phyloP scores from a whole-genome alignment of 2,329 filamentous ascomycete genomes.

The Tolypocladium pustulatum region DNA sequence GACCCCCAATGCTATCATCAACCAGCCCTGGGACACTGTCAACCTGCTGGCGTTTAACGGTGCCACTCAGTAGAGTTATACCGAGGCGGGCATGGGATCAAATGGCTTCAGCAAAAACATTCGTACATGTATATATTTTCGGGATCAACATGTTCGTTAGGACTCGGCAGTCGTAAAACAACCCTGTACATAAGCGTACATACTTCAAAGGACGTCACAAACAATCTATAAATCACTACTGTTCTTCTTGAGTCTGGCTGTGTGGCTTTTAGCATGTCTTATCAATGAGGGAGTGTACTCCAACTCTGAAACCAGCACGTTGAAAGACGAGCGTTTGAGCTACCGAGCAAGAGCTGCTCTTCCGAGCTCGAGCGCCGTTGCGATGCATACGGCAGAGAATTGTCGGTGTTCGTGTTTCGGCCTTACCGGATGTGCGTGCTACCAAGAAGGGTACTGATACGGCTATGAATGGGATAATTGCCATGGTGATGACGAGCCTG shows the following conservation, averaged over 20 bases:
- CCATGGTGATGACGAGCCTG: too few species aligned
- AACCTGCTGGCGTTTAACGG: conserved; percentile 46
- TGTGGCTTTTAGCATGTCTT: not conserved
- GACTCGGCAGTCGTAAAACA: not conserved
- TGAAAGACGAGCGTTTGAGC: too few species aligned
- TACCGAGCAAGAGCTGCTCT: too few species aligned
- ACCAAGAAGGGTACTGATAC: too few species aligned
- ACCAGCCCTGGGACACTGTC: conserved; percentile 27
- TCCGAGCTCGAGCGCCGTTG: too few species aligned
- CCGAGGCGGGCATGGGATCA: not conserved
- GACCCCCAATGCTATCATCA: conserved; percentile 26
- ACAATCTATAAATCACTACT: not conserved
- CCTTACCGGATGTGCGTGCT: too few species aligned
- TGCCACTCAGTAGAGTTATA: not conserved
- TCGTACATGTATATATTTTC: not conserved
- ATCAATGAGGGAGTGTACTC: too few species aligned
- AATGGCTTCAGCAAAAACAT: not conserved
- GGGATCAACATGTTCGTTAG: not conserved
- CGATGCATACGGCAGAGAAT: too few species aligned
- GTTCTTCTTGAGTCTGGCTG: not conserved
- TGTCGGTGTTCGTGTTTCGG: too few species aligned
- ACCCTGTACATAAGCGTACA: not conserved
- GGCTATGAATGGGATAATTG: too few species aligned
- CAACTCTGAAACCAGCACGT: too few species aligned
- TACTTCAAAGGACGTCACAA: not conserved